Conservation (phyloP, 495 filamentous ascomycete genomes). For the Glonium stellatum region DNA sequence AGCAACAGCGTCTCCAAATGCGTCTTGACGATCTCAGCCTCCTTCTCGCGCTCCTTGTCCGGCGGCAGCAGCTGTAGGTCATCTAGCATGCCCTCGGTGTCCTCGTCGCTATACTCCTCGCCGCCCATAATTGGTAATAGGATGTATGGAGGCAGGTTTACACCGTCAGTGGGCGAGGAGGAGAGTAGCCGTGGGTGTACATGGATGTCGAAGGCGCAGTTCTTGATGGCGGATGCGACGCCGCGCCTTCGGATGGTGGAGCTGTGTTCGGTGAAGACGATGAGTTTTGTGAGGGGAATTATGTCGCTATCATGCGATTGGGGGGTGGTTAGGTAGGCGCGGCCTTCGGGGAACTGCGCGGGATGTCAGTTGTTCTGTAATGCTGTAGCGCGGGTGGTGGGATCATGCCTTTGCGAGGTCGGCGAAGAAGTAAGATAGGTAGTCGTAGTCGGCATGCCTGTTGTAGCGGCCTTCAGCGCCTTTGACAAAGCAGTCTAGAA, state of each 20-base stretch:
- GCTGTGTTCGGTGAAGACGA: constrained; percentile 84
- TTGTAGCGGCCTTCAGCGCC: constrained; percentile 76
- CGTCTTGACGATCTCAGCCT: constrained; percentile 66
- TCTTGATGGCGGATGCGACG: constrained; percentile 89
- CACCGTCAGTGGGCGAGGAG: constrained; percentile 46
- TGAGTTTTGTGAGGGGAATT: constrained; percentile 79
- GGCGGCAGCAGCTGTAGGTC: constrained; percentile 83
- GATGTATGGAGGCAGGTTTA: constrained; percentile 80
- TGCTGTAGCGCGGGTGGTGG: neutral
- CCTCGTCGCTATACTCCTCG: constrained; percentile 55
- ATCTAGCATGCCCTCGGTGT: constrained; percentile 70
- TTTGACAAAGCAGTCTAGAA: constrained; percentile 93
- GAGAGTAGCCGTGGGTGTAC: constrained; percentile 61
- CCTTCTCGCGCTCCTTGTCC: constrained; percentile 76
- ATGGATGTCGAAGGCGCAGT: constrained; percentile 64
- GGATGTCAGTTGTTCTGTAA: neutral
- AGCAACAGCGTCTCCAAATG: constrained; percentile 83
- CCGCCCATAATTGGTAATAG: constrained; percentile 60
- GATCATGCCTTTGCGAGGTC: constrained; percentile 65
- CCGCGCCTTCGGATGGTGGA: constrained; percentile 74
- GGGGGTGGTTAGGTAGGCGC: constrained; percentile 65
- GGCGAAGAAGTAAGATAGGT: constrained; percentile 87
- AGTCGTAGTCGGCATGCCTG: constrained; percentile 80
- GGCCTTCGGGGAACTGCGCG: constrained; percentile 50
- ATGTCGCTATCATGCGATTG: constrained; percentile 65